Evolutionary conservation across 179 eudicot genomes (phyloP).

Genomic region (Drosera spatulata): DNA sequence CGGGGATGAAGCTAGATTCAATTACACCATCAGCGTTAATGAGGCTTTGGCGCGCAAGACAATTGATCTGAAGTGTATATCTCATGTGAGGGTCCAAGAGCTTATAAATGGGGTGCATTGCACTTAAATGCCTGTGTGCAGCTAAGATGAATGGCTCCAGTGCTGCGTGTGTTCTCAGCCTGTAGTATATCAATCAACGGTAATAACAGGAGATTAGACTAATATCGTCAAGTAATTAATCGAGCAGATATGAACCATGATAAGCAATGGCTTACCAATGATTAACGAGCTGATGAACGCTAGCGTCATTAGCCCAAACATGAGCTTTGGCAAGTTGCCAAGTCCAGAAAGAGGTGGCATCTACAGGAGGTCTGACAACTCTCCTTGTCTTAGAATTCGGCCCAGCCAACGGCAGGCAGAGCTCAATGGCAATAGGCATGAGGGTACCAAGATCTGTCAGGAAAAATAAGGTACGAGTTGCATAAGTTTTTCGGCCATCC

Average conservation of each 20-base stretch:
- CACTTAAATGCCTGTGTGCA: constrained; percentile 82
- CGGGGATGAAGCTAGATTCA: constrained; percentile 77
- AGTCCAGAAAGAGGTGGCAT: constrained; percentile 74
- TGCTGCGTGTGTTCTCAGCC: constrained; percentile 80
- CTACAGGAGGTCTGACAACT: constrained; percentile 65
- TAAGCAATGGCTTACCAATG: constrained; percentile 54
- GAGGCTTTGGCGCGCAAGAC: constrained; percentile 68
- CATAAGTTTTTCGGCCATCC: constrained; percentile 79
- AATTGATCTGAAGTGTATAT: constrained; percentile 72
- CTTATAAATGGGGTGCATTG: constrained; percentile 93
- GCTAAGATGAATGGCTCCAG: constrained; percentile 80
- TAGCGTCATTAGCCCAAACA: constrained; percentile 91
- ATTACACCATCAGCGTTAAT: constrained; percentile 75
- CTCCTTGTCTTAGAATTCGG: constrained; percentile 53
- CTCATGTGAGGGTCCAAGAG: constrained; percentile 96
- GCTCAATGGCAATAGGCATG: constrained; percentile 91
- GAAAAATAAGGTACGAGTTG: constrained; percentile 76
- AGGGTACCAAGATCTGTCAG: constrained; percentile 62
- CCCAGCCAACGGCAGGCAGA: constrained; percentile 46
- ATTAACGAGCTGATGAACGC: constrained; percentile 83
- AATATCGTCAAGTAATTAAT: no score
- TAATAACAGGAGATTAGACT: neutral
- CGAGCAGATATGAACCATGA: neutral
- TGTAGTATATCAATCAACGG: constrained; percentile 4
- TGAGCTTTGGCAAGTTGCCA: constrained; percentile 96